Evolutionary conservation across 345 rosid genomes (phyloP), one percentile per base, ranked within the genome.

Genomic region (Eucalyptus pauciflora): DNA sequence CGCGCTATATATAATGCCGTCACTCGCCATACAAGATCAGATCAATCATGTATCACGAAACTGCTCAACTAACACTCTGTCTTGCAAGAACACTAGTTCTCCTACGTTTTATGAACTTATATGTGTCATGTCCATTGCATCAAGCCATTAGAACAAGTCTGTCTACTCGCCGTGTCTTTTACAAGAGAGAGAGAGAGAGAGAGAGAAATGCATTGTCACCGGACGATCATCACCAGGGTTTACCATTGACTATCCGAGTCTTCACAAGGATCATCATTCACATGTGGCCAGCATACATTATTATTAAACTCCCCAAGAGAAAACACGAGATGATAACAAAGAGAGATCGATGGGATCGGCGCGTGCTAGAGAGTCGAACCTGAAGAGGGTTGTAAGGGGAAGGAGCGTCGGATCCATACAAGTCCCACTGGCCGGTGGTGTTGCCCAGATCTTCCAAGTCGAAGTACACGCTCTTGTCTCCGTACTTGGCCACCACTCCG

Each of bases 341-440:
- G 83, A 37, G 15, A 20, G 45, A 41, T 76, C 85, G 45, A 76
- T 41, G 3, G 24, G 45, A 41, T 22, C 27, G 45, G 85, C 1
- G 85, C 85, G 48, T 0, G 85, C 7, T 52, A 25, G 31, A n/a
- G 86, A 9, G 5, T 29, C 31, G 86, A 87, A 98, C 99, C 99
- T 96, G 99, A 80, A 96, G 98, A 90, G 99, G 7, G 95, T 98
- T 98, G 92, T 97, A 96, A 5, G 99, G 99, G 86, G 99, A 97
- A 92, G 99, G 97, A n/a, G 99, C 97, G 94, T 98, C 99, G 33
- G 99, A 98, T 49, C 99, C 99, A 88, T 97, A 97, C 94, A 96
- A 91, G 90, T 98, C 99, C 98, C 99, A 97, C 89, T 95, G 96
- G 7, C 99, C 98, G 48, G 99, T 98, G 62, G 99, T 96, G 95